phyloP scores from a whole-genome alignment of 2,329 filamentous ascomycete species.

The Amesomyces nigricolor region DNA sequence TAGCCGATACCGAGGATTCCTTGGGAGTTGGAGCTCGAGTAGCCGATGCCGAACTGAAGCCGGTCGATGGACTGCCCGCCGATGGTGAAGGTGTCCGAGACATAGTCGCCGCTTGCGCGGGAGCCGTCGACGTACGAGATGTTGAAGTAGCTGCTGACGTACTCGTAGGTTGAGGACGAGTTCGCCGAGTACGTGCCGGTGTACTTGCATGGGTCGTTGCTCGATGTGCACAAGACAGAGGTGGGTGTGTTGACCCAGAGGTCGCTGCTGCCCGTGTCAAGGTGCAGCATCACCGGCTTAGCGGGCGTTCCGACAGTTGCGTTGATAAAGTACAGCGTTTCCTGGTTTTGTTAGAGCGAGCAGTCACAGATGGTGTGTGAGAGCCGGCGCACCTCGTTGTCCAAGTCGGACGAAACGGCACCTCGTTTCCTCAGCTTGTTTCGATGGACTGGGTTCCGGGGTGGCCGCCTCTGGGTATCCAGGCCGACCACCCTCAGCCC shows the following conservation, averaged over 20 bases:
- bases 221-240: slow-evolving; percentile 53
- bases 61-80: slow-evolving; percentile 46
- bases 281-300: slow-evolving; percentile 51
- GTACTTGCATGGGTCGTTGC: slow-evolving; percentile 47
- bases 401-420: slow-evolving; percentile 41
- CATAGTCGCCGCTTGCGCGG: slow-evolving; percentile 72
- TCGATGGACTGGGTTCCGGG: slow-evolving; percentile 39
- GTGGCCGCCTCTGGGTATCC: slow-evolving; percentile 37
- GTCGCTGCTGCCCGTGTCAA: slow-evolving; percentile 66
- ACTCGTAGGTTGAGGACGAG: slow-evolving; percentile 68
- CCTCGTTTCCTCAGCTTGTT: slow-evolving; percentile 44
- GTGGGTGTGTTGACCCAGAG: slow-evolving; percentile 62
- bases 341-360: slow-evolving; percentile 33
- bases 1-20: slow-evolving; percentile 88
- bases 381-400: slow-evolving; percentile 49
- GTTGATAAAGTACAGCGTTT: slow-evolving; percentile 61
- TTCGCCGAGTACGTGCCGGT: slow-evolving; percentile 66
- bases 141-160: slow-evolving; percentile 72
- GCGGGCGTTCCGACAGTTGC: slow-evolving; percentile 57
- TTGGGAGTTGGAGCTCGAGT: slow-evolving; percentile 53
- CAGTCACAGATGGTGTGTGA: not conserved
- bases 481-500: slow-evolving; percentile 43
- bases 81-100: slow-evolving; percentile 63
- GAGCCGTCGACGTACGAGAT: slow-evolving; percentile 84
- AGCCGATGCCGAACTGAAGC: slow-evolving; percentile 71